phyloP scores from a whole-genome alignment of 352 stramenopile species.

The Phytopythium montanum region DNA sequence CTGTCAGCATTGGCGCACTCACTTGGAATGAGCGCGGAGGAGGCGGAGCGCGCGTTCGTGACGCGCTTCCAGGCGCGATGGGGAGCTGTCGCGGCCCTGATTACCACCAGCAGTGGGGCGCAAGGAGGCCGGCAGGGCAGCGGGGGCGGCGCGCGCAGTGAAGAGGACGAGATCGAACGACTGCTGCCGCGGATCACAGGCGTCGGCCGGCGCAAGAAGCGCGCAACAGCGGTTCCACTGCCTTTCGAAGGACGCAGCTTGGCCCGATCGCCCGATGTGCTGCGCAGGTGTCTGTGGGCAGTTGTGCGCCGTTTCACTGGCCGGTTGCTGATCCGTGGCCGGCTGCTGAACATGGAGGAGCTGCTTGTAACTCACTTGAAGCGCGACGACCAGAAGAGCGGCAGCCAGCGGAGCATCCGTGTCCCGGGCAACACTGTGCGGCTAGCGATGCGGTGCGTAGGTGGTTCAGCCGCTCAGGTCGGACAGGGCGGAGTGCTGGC shows the following conservation, averaged over 20 bases:
- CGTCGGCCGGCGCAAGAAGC: background rate
- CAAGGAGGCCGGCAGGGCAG: background rate
- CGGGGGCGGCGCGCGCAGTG: too few species aligned
- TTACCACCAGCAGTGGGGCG: background rate
- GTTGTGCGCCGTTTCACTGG: slow-evolving; percentile 28
- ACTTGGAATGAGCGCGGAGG: slow-evolving; percentile 2
- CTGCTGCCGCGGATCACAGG: background rate
- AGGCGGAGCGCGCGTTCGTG: background rate
- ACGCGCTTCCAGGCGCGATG: background rate
- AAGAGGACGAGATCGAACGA: background rate
- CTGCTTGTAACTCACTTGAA: slow-evolving; percentile 25
- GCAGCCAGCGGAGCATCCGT: background rate
- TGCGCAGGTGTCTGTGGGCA: slow-evolving; percentile 10
- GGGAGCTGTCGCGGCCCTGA: background rate
- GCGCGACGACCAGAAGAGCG: background rate
- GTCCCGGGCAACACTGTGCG: slow-evolving; percentile 8
- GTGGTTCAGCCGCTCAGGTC: slow-evolving; percentile 7
- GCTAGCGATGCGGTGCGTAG: slow-evolving; percentile 17
- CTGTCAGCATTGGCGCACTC: too few species aligned
- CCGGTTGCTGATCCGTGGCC: slow-evolving; percentile 25
- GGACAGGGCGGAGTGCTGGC: slow-evolving; percentile 12
- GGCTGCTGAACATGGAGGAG: slow-evolving; percentile 42
- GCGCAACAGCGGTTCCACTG: too few species aligned
- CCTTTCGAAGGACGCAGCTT: too few species aligned
- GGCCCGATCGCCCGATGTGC: background rate